Evolutionary conservation across 2,329 filamentous ascomycete genomes (phyloP), one percentile per base, ranked within the genome.

Genomic region (Cladorrhinum sp.): DNA sequence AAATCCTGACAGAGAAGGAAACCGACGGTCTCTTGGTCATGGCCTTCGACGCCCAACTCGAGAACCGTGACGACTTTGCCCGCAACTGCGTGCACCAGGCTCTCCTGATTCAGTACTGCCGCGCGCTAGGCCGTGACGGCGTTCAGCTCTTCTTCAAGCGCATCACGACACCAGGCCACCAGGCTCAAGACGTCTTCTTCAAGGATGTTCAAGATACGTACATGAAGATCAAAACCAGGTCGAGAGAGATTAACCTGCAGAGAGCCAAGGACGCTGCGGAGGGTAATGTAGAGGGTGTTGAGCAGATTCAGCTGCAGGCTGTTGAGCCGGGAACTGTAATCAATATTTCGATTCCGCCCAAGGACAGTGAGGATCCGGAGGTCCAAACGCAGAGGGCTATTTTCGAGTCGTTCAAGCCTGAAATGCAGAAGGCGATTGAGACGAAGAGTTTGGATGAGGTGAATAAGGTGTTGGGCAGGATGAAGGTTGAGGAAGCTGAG

Each of bases 291-390:
- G 69, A 66, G 24, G 91, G 89, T 20, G 89, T 96, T 9, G 95
- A 99, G 78, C 94, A 97, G 75, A 99, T 99, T 68, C 96, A 99
- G 76, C 83, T 99, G 52, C 95, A 99, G 73, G 94, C 95, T 14
- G 93, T 99, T 10, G 92, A 97, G 74, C 94, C 94, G 0, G 90
- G 89, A 53, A 97, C 94, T 2, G 88, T 90, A 63, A 97, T 99
- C 73, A 90, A 91, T 72, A 97, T 98, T 74, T 85, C 78, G 58
- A 88, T 96, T 42, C 94, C 95, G 12, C 80, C 89, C 0, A 80
- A 81, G 42, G 81, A 85, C 23, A 89, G 87, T 68, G 81, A 86
- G 23, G 86, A 93, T 57, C 82, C 85, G 1, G 86, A 83, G 57
- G 82, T 82, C 57, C 80, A 87, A 64, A 79, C 82, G 63, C 86